A percentile compares a stretch with the other conserved stretches of the same genome.
Conservation (phyloP, 2,329 filamentous ascomycete species). For the Fusarium proliferatum region DNA sequence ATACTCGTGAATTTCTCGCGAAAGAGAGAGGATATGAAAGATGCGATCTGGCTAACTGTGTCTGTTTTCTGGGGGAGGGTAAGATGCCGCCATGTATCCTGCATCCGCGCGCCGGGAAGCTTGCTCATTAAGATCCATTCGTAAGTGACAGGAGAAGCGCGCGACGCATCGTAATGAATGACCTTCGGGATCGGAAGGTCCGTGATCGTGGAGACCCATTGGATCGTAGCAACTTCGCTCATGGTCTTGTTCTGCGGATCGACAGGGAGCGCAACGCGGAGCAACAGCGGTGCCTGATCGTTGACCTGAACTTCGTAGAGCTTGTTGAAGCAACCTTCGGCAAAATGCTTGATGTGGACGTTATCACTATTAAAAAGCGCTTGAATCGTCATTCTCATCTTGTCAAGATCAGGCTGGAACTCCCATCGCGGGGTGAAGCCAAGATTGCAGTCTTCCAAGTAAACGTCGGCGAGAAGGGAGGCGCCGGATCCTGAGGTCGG, state of each 20-base stretch:
- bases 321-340: constrained; percentile 42
- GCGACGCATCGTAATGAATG: constrained; percentile 46
- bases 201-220: constrained; percentile 47
- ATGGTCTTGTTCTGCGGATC: constrained; percentile 51
- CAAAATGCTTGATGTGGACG: constrained; percentile 12
- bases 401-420: constrained; percentile 9
- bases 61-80: neutral
- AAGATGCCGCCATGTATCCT: constrained; percentile 41
- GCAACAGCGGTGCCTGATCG: constrained; percentile 24
- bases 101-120: constrained; percentile 45
- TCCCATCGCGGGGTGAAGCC: constrained; percentile 25
- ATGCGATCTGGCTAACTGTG: constrained; percentile 14
- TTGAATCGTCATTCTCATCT: neutral
- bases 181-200: constrained; percentile 50
- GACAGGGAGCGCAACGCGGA: constrained; percentile 53
- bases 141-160: constrained; percentile 49
- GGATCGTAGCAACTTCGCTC: constrained; percentile 55
- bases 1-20: constrained; percentile 42
- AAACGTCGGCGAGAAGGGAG: neutral
- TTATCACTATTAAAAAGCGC: neutral
- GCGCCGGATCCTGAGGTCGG: neutral
- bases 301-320: constrained; percentile 31
- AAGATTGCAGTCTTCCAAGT: neutral
- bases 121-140: constrained; percentile 56
- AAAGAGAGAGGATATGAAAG: constrained; percentile 21